Evolutionary conservation across 805 yeast genomes (phyloP).

Genomic region (Metschnikowia vanudenii): DNA sequence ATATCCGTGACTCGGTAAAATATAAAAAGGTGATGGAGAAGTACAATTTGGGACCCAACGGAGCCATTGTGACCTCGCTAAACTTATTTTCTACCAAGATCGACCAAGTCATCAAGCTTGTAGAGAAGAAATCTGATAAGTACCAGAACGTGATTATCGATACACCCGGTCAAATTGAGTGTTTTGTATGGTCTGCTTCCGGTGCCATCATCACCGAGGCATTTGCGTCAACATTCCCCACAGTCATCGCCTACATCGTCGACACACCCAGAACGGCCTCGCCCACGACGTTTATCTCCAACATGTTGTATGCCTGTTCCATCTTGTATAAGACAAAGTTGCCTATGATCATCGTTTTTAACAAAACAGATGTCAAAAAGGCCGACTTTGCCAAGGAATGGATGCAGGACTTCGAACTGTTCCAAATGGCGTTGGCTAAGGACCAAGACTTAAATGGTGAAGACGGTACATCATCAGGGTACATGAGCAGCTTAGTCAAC

Average conservation of each 20-base stretch:
- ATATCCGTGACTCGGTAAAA: conserved; percentile 93
- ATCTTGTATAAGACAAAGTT: conserved; percentile 91
- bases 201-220: conserved; percentile 97
- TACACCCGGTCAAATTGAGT: conserved; percentile 98
- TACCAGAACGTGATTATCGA: conserved; percentile 77
- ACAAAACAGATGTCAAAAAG: conserved; percentile 85
- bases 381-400: conserved; percentile 90
- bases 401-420: conserved; percentile 95
- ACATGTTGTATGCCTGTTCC: conserved; percentile 97
- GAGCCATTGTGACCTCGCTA: conserved; percentile 94
- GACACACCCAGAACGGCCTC: conserved; percentile 94
- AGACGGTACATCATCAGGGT: conserved; percentile 68
- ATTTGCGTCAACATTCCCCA: conserved; percentile 93
- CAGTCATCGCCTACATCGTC: conserved; percentile 91
- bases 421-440: conserved; percentile 71
- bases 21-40: conserved; percentile 96
- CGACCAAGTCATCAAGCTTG: conserved; percentile 86
- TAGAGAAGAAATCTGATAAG: conserved; percentile 69
- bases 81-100: conserved; percentile 92
- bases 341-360: conserved; percentile 96
- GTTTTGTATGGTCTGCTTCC: conserved; percentile 97
- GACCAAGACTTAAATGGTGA: conserved; percentile 68
- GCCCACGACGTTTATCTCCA: conserved; percentile 96
- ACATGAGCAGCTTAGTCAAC: conserved; percentile 90
- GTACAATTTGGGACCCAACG: conserved; percentile 94